Evolutionary conservation across 78 protist species (phyloP).

Genomic region (Guillardia theta): DNA sequence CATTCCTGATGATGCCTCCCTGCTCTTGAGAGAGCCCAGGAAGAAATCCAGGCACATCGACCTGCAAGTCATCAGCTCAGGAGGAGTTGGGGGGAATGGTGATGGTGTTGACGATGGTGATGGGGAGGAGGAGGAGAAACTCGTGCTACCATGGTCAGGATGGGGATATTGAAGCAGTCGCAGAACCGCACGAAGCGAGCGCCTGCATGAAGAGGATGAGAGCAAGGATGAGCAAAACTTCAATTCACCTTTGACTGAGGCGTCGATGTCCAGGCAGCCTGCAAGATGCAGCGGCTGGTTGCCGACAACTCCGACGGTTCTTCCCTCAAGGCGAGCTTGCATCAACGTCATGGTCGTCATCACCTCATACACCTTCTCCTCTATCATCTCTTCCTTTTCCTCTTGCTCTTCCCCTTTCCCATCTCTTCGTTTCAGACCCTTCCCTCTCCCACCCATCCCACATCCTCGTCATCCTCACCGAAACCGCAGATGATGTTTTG

Average conservation of each 20-base stretch:
- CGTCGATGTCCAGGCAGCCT: conserved; percentile 94
- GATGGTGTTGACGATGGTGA: not conserved
- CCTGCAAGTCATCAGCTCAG: not conserved
- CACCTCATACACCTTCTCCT: no score
- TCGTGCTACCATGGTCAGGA: conserved; percentile 83
- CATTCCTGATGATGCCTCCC: conserved; percentile 92
- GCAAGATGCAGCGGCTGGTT: conserved; percentile 92
- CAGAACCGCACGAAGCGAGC: conserved; percentile 85
- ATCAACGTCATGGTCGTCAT: no score
- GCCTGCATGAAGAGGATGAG: no score
- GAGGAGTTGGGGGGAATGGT: not conserved
- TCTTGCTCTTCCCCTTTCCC: no score
- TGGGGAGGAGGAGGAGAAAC: not conserved
- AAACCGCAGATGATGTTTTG: conserved; percentile 91
- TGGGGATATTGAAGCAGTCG: conserved; percentile 96
- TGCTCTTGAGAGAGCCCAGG: conserved; percentile 85
- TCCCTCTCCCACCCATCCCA: not conserved
- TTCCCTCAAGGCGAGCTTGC: conserved; percentile 87
- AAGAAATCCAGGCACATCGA: conserved; percentile 98
- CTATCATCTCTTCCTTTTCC: no score
- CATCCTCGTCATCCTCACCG: conserved; percentile 32
- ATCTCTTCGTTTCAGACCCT: no score
- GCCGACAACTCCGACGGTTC: conserved; percentile 94
- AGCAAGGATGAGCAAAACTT: no score
- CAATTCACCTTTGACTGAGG: conserved; percentile 95